Base-by-base conservation (phyloP, 106 monocot genomes). In the Dioscorea zingiberensis region DNA sequence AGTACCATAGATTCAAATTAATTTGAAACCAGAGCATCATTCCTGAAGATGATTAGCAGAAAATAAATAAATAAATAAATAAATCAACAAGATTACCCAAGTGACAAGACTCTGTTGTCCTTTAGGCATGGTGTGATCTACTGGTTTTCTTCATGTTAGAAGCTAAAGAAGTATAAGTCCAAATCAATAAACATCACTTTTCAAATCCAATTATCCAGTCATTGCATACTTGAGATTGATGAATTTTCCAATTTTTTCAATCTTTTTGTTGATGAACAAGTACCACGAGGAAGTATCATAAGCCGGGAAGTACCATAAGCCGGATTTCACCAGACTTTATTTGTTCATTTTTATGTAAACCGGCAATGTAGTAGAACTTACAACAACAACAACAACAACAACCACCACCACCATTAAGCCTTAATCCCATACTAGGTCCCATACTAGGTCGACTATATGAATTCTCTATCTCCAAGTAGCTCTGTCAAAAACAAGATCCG, bases 81-180 rank as follows among this genome's bases (percentile, higher is more conserved):
- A 55, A 13, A 2, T 15, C 24, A 19, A 1, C 57, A 18, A 38
- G 61, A 44, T 65, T 56, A 80, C 80, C 80, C 80, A 80, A 18
- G 80, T 80, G 18, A 80, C 80, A 25, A 80, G 74, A 60, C 74
- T 74, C 44, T 80, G 80, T 27, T 80, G 80, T 23, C 80, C 80
- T 70, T 74, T 74, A 64, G 80, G 80, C 80, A 80, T 80, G 25
- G 80, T 80, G 46, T 80, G 80, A 27, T 80, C 80, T 17, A 80
- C 80, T 19, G 80, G 80, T 29, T 80, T 80, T 51, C 80, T 74
- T 44, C 80, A 74, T 19, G 74, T 80, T 27, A 80, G 51, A 45
- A 80, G 65, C 74, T 80, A 74, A 3, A 80, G 65, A 26, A 80
- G 74, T 59, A 80, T 59, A 9, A 75, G 74, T 21, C 80, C 80